These are phyloP conservation scores for Hyphopichia khmerensis DNA, from an alignment of 1,139 yeast species.

Conservation along the genomic window DNA sequence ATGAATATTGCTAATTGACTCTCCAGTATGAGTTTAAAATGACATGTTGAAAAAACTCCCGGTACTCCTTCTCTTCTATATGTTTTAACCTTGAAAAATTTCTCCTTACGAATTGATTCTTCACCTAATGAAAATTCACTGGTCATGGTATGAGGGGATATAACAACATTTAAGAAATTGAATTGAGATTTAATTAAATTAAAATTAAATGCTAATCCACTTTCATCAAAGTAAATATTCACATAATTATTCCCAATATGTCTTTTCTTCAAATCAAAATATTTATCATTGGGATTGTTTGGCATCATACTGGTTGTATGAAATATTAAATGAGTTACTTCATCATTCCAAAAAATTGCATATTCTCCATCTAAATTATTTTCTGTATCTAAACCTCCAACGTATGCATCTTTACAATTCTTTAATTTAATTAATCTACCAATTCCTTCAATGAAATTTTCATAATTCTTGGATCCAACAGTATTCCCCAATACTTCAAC, in stretches of 20 bases:
- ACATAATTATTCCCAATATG: conserved; percentile 88
- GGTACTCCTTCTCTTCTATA: conserved; percentile 71
- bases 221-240: conserved; percentile 76
- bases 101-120: conserved; percentile 6
- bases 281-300: conserved; percentile 40
- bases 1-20: conserved; percentile 61
- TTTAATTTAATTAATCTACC: conserved; percentile 61
- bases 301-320: conserved; percentile 86
- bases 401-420: conserved; percentile 56
- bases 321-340: conserved; percentile 68
- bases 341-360: conserved; percentile 73
- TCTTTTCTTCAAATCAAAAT: conserved; percentile 62
- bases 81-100: conserved; percentile 59
- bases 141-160: conserved; percentile 55
- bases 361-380: conserved; percentile 72
- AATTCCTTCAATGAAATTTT: conserved; percentile 53
- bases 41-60: conserved; percentile 73
- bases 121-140: background rate
- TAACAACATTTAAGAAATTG: conserved; percentile 77
- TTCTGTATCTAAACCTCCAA: conserved; percentile 78
- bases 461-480: conserved; percentile 64
- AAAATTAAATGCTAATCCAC: conserved; percentile 63
- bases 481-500: conserved; percentile 62
- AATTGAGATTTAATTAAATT: conserved; percentile 75
- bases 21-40: conserved; percentile 65